phyloP scores from a whole-genome alignment of 192 early-diverging fungal genomes.

The Chytriomyces sp. region DNA sequence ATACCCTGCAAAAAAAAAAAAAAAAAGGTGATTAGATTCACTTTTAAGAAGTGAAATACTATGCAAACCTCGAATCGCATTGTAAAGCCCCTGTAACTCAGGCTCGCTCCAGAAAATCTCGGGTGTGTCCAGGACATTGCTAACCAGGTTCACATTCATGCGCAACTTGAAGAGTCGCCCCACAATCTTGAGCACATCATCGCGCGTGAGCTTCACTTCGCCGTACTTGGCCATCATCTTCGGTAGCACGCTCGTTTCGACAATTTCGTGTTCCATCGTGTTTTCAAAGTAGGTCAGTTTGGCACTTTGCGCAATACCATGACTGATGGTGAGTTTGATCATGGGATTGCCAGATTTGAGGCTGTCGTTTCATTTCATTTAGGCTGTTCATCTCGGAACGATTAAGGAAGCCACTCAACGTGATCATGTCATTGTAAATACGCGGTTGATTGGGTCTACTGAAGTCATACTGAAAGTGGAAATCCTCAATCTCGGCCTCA shows the following conservation, averaged over 20 bases:
- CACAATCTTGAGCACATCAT: slow-evolving; percentile 28
- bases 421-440: slow-evolving; percentile 88
- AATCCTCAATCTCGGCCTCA: slow-evolving; percentile 72
- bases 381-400: too few species aligned
- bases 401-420: slow-evolving; percentile 42
- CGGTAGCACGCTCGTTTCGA: slow-evolving; percentile 82
- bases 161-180: slow-evolving; percentile 45
- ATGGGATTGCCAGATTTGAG: slow-evolving; percentile 66
- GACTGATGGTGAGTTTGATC: slow-evolving; percentile 92
- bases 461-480: slow-evolving; percentile 81
- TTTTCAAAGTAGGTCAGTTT: slow-evolving; percentile 93
- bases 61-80: slow-evolving; percentile 67
- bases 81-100: slow-evolving; percentile 73
- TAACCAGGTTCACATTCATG: slow-evolving; percentile 82
- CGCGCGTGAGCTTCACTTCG: slow-evolving; percentile 58
- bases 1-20: slow-evolving; percentile 46
- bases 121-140: slow-evolving; percentile 72
- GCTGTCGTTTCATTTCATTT: too few species aligned
- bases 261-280: slow-evolving; percentile 90
- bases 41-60: too few species aligned
- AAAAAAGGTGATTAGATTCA: too few species aligned
- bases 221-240: slow-evolving; percentile 92
- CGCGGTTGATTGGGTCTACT: slow-evolving; percentile 57
- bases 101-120: slow-evolving; percentile 80
- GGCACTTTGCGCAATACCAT: slow-evolving; percentile 92